These are phyloP conservation scores for Diophrys appendiculata DNA, from an alignment of 73 alveolate genomes.

Conservation along the genomic window DNA sequence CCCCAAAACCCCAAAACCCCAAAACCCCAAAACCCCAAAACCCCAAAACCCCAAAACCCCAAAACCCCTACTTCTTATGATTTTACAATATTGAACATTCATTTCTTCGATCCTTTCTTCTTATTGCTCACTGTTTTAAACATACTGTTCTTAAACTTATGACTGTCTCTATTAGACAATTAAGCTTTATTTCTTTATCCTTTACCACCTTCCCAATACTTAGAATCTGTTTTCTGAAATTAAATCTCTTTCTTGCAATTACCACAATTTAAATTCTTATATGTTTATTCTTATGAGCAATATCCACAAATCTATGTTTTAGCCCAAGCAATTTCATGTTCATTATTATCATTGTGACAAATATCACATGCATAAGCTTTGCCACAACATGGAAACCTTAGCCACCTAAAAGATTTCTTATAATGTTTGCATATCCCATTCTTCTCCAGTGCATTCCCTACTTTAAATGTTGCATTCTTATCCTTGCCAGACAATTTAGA, in stretches of 20 bases:
- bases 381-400: conserved; percentile 76
- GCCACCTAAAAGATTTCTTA: conserved; percentile 73
- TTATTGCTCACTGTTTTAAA: neutral
- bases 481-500: neutral
- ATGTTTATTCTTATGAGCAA: conserved; percentile 66
- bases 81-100: too few relatives aligned
- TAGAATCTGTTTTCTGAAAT: neutral
- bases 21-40: too few relatives aligned
- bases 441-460: conserved; percentile 67
- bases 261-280: conserved; percentile 54
- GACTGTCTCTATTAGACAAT: neutral
- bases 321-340: conserved; percentile 69
- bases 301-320: conserved; percentile 71
- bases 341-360: conserved; percentile 66
- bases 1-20: too few relatives aligned
- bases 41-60: too few relatives aligned
- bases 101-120: neutral
- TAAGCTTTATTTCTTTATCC: neutral
- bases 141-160: neutral
- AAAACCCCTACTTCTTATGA: too few relatives aligned
- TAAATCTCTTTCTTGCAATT: conserved; percentile 47
- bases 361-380: conserved; percentile 78
- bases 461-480: neutral
- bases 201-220: neutral
- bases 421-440: conserved; percentile 77